Base-by-base conservation (phyloP, 1,284 basidiomycete genomes). In the Hemileccinum hortonii region DNA sequence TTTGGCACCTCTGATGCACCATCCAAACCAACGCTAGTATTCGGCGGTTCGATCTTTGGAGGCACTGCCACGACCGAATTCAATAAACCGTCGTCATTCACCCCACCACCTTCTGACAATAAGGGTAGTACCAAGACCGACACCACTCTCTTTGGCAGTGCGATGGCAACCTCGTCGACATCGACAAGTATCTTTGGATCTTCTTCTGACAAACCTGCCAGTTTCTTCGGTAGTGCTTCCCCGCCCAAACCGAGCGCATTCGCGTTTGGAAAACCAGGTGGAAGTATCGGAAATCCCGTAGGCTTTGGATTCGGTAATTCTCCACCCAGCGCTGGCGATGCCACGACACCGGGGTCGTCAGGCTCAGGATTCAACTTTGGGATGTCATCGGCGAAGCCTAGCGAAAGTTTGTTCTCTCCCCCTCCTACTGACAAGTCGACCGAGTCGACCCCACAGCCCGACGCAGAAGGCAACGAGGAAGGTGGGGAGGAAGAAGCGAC, bases 281-380 rank as follows among this genome's bases (percentile, higher is more conserved):
- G 80, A 46, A 80, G 73, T 58, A 73, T 83, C 33, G 81, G 83
- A 6, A 82, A 80, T 58, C 78, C 81, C 5, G 78, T 83, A 16
- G 82, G 83, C 5, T 82, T 81, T 53, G 73, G 70, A 18, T 84
- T 83, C 56, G 82, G 80, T 9, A 73, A 67, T 57, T 69, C 75
- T 37, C 54, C 73, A 2, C 65, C 71, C 35, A 69, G 72, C 30
- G 57, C 64, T 29, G 62, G 67, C 12, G 59, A 63, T 15, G 46
- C 58, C 29, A 37, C 55, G 40, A 42, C 51, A 11, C 50, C 64
- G 29, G 56, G 52, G n/a, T 33, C 54, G 5, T 55, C 63, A 1
- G 40, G 44, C 19, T 49, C 63, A 29, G 63, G 57, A 14, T 63
- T 64, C 19, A 58, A 7, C 50, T 74, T 74, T 47, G 71, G 62